Percentiles rank a stretch among this genome's conserved stretches.
Conservation (phyloP, 2,329 filamentous ascomycete species). For the Phialocephala sp. region DNA sequence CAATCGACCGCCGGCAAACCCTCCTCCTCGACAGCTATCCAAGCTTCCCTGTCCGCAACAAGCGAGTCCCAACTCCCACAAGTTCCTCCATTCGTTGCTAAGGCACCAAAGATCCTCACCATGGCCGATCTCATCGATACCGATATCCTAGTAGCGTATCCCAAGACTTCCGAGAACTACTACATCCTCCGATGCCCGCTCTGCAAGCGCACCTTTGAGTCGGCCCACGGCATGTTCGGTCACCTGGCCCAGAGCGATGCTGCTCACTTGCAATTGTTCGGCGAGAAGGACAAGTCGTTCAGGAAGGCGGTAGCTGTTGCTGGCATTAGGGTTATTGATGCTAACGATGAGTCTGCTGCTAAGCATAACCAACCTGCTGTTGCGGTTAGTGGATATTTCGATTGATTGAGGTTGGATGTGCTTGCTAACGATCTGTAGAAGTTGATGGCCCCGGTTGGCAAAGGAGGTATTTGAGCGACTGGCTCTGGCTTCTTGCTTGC, state of each 20-base stretch:
- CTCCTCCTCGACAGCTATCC: not conserved
- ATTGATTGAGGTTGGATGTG: not conserved
- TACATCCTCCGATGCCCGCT: not conserved
- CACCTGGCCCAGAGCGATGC: not conserved
- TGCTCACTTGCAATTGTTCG: not conserved
- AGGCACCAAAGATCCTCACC: not conserved
- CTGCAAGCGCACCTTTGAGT: not conserved
- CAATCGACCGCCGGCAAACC: not conserved
- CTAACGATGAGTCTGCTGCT: not conserved
- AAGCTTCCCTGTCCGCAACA: no score
- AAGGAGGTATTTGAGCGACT: not conserved
- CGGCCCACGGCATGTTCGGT: not conserved
- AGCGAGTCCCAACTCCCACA: no score
- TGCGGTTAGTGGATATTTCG: not conserved
- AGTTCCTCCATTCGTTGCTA: no score
- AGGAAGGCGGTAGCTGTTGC: not conserved
- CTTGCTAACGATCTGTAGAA: not conserved
- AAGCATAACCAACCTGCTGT: not conserved
- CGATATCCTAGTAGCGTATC: not conserved
- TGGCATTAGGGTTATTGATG: slow-evolving; percentile 4
- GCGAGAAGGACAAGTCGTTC: not conserved
- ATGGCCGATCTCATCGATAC: not conserved
- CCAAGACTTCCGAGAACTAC: not conserved
- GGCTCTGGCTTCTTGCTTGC: not conserved
- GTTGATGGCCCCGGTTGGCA: not conserved